phyloP scores from a whole-genome alignment of 441 rosid genomes.

The Manihot esculenta region DNA sequence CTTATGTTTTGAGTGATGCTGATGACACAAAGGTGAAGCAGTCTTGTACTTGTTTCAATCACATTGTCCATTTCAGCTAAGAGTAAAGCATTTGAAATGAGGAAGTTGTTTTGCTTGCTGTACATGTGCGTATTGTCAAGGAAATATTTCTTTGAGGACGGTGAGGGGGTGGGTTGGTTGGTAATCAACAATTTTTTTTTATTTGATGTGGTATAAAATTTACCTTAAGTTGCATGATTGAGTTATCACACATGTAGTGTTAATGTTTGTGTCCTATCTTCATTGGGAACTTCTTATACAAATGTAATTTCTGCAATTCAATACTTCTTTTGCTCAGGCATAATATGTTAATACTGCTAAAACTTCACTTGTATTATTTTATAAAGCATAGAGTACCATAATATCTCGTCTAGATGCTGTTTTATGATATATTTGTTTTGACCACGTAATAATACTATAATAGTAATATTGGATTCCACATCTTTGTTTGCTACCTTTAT shows the following conservation, averaged over 20 bases:
- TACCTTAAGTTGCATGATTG: background rate
- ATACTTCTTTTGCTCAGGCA: background rate
- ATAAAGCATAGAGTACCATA: background rate
- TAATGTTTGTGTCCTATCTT: background rate
- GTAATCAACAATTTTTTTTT: background rate
- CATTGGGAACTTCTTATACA: too few relatives aligned
- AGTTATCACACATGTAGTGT: background rate
- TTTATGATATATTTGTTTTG: background rate
- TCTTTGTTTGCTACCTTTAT: background rate
- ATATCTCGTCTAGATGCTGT: background rate
- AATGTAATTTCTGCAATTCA: background rate
- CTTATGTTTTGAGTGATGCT: conserved; percentile 86
- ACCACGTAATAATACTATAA: background rate
- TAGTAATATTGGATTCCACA: background rate
- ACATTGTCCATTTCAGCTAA: too few relatives aligned
- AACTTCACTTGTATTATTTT: background rate
- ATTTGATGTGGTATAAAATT: background rate
- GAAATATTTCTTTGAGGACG: too few relatives aligned
- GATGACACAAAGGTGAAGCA: conserved; percentile 71
- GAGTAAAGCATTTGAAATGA: too few relatives aligned
- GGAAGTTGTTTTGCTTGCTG: too few relatives aligned
- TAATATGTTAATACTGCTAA: background rate
- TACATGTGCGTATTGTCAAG: too few relatives aligned
- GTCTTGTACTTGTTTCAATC: background rate
- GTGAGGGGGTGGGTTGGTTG: background rate